Evolutionary conservation across 768 basidiomycete genomes (phyloP).

Genomic region (Xerocomus potaroensis): DNA sequence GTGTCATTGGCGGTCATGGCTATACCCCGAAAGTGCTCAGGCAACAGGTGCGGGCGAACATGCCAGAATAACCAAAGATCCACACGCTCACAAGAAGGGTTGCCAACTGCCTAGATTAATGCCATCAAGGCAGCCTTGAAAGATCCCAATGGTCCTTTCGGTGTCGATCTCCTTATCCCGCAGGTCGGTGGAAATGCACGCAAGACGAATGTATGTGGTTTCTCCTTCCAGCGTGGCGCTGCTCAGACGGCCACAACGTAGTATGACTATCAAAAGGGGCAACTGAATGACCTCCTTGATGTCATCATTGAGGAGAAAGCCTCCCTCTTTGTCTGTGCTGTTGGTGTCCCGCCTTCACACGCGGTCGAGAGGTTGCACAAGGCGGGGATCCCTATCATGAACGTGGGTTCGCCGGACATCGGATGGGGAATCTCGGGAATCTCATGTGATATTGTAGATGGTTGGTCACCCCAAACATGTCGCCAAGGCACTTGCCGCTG

Average conservation of each 20-base stretch:
- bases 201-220: conserved; percentile 73
- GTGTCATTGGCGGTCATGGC: conserved; percentile 88
- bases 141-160: conserved; percentile 78
- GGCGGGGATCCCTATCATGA: conserved; percentile 86
- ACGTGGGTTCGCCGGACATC: conserved; percentile 39
- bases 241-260: conserved; percentile 27
- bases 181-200: conserved; percentile 83
- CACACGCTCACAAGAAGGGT: conserved; percentile 8
- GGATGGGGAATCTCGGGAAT: not conserved
- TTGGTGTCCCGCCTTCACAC: conserved; percentile 80
- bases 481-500: conserved; percentile 71
- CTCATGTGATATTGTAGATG: conserved; percentile 43
- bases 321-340: conserved; percentile 84
- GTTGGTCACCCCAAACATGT: conserved; percentile 95
- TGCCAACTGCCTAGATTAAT: conserved; percentile 49
- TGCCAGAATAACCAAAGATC: not conserved
- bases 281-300: conserved; percentile 76
- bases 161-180: conserved; percentile 87
- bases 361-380: conserved; percentile 79
- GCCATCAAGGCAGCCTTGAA: conserved; percentile 68
- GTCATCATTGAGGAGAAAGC: conserved; percentile 92
- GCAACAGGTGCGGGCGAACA: conserved; percentile 53
- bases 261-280: conserved; percentile 89
- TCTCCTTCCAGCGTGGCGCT: not conserved
- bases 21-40: conserved; percentile 81